These are phyloP conservation scores for Solanum lignicaule DNA, from an alignment of 257 asterid genomes.

Conservation along the genomic window DNA sequence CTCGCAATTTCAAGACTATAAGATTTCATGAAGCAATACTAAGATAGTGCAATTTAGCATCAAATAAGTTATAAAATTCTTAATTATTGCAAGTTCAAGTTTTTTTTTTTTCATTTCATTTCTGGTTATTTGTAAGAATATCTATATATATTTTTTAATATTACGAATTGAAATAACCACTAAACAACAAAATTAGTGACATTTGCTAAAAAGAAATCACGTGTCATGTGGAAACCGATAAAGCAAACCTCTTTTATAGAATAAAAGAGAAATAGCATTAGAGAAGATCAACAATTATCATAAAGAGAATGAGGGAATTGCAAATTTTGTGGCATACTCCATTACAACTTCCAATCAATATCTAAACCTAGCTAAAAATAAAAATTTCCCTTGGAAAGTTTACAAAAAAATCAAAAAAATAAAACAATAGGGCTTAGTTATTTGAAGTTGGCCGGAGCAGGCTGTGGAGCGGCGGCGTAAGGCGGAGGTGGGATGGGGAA, in stretches of 20 bases:
- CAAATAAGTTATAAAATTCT: not conserved
- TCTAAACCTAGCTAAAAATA: not conserved
- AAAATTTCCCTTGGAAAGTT: not conserved
- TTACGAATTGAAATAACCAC: not conserved
- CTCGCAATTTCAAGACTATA: not conserved
- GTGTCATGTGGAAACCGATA: not conserved
- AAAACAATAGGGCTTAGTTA: not conserved
- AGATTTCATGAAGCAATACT: not conserved
- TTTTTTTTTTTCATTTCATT: too few species aligned
- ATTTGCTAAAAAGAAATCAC: not conserved
- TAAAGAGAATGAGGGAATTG: not conserved
- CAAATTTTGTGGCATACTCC: not conserved
- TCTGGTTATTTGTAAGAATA: not conserved
- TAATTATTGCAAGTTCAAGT: too few species aligned
- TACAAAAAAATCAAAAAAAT: not conserved
- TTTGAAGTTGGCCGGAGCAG: not conserved
- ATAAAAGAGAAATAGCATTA: not conserved
- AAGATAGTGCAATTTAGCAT: not conserved
- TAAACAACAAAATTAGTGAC: too few species aligned
- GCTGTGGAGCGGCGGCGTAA: constrained; percentile 21
- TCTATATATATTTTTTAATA: too few species aligned
- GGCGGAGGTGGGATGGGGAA: constrained; percentile 11
- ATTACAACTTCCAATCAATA: not conserved
- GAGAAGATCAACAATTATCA: not conserved
- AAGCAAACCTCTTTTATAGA: too few species aligned